Evolutionary conservation across 1,139 yeast genomes (phyloP).

Genomic region (Geotrichum siamense): DNA sequence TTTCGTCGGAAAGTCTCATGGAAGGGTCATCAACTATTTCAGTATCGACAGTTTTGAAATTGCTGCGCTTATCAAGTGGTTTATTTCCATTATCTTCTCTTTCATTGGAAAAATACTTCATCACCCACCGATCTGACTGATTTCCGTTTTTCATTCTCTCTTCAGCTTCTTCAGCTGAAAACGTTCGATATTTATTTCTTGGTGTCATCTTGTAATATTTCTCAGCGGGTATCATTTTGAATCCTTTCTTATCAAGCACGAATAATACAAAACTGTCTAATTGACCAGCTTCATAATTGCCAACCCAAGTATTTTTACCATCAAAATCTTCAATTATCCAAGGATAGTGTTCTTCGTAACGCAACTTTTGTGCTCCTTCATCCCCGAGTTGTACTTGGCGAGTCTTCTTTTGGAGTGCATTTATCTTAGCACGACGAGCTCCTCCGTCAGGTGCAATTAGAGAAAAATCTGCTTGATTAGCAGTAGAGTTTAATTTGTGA

Average conservation of each 20-base stretch:
- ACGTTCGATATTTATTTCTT: slow-evolving; percentile 84
- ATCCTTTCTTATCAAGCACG: slow-evolving; percentile 80
- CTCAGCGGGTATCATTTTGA: slow-evolving; percentile 91
- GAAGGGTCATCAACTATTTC: slow-evolving; percentile 25
- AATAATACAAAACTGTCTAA: slow-evolving; percentile 80
- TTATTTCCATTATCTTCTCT: slow-evolving; percentile 29
- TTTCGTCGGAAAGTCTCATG: slow-evolving; percentile 59
- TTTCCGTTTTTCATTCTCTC: slow-evolving; percentile 78
- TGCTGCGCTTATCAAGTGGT: slow-evolving; percentile 23
- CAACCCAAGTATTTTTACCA: slow-evolving; percentile 90
- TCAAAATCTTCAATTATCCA: slow-evolving; percentile 98
- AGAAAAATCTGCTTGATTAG: slow-evolving; percentile 43
- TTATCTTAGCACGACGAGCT: slow-evolving; percentile 61
- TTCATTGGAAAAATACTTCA: slow-evolving; percentile 78
- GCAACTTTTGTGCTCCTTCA: slow-evolving; percentile 69
- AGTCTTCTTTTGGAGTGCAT: slow-evolving; percentile 68
- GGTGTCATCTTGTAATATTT: slow-evolving; percentile 91
- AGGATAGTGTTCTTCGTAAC: slow-evolving; percentile 94
- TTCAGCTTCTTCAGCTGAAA: slow-evolving; percentile 94
- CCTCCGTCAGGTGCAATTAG: slow-evolving; percentile 90
- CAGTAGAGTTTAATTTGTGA: slow-evolving; percentile 30
- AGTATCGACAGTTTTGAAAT: slow-evolving; percentile 59
- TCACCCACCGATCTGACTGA: slow-evolving; percentile 88
- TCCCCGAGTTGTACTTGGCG: slow-evolving; percentile 74
- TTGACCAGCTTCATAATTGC: slow-evolving; percentile 91